Conservation (phyloP, 2,329 filamentous ascomycete genomes). For the Phyllosticta citriasiana region DNA sequence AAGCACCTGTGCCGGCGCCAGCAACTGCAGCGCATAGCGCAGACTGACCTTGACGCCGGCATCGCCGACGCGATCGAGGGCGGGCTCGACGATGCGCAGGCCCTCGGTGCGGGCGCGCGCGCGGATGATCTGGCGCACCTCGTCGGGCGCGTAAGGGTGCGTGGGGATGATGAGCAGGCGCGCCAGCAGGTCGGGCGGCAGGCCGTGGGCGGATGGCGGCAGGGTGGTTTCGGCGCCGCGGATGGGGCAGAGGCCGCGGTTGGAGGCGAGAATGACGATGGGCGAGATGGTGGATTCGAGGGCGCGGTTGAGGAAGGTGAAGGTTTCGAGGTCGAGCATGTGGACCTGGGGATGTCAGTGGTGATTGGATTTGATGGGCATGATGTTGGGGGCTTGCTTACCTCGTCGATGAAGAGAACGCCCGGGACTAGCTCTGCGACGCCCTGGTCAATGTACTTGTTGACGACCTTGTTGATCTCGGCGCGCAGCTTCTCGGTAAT, state of each 20-base stretch:
- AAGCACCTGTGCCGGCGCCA: conserved; percentile 84
- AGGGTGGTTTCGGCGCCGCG: conserved; percentile 60
- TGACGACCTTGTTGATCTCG: conserved; percentile 99
- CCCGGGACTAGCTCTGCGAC: conserved; percentile 96
- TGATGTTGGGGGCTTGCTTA: conserved; percentile 34
- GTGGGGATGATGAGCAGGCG: conserved; percentile 95
- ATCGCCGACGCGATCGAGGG: conserved; percentile 76
- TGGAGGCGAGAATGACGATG: conserved; percentile 94
- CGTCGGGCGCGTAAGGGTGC: conserved; percentile 73
- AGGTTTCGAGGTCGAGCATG: conserved; percentile 99
- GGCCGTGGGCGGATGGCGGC: conserved; percentile 67
- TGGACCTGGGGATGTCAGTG: conserved; percentile 57
- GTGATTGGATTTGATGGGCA: conserved; percentile 10
- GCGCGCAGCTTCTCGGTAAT: conserved; percentile 93
- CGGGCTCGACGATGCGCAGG: conserved; percentile 67
- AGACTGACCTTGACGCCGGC: conserved; percentile 84
- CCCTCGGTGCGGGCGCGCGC: conserved; percentile 75
- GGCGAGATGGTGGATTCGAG: conserved; percentile 90
- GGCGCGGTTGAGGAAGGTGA: conserved; percentile 98
- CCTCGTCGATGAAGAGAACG: conserved; percentile 97
- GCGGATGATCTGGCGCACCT: conserved; percentile 87
- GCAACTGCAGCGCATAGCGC: conserved; percentile 83
- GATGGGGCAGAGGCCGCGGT: conserved; percentile 88
- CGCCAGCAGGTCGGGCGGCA: conserved; percentile 86
- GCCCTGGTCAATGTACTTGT: conserved; percentile 97